Conservation (phyloP, 23 red algal species). For the Chondrus crispus region DNA sequence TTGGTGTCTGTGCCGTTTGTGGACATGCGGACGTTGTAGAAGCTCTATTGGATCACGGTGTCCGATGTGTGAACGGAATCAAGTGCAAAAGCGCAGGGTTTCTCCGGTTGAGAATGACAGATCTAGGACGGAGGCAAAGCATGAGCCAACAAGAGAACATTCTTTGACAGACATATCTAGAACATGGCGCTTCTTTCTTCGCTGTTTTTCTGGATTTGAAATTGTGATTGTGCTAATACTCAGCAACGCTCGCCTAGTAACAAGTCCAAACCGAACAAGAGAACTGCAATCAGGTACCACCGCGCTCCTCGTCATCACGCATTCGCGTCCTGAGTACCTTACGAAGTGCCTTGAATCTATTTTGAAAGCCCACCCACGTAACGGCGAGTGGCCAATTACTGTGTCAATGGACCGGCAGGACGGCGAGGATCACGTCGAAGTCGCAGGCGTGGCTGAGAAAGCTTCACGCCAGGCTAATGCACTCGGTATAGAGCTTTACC, state of each 20-base stretch:
- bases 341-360: constrained; percentile 24
- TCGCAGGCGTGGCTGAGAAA: background rate
- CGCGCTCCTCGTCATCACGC: constrained; percentile 45
- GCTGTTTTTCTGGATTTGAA: too few species aligned
- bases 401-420: constrained; percentile 62
- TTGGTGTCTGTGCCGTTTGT: background rate
- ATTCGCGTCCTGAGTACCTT: constrained; percentile 55
- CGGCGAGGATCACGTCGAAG: constrained; percentile 6
- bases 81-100: too few species aligned
- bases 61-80: too few species aligned
- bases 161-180: too few species aligned
- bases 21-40: background rate
- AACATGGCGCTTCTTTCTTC: too few species aligned
- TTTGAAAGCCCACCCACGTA: constrained; percentile 17
- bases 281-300: too few species aligned
- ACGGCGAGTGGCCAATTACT: constrained; percentile 38
- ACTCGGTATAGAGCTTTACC: background rate
- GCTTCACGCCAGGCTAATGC: background rate
- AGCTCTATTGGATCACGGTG: background rate
- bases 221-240: too few species aligned
- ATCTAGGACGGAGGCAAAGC: too few species aligned
- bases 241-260: too few species aligned
- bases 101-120: too few species aligned
- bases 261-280: too few species aligned
- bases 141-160: too few species aligned